phyloP scores from a whole-genome alignment of 23 red algal genomes.

The Gracilariopsis chorda region DNA sequence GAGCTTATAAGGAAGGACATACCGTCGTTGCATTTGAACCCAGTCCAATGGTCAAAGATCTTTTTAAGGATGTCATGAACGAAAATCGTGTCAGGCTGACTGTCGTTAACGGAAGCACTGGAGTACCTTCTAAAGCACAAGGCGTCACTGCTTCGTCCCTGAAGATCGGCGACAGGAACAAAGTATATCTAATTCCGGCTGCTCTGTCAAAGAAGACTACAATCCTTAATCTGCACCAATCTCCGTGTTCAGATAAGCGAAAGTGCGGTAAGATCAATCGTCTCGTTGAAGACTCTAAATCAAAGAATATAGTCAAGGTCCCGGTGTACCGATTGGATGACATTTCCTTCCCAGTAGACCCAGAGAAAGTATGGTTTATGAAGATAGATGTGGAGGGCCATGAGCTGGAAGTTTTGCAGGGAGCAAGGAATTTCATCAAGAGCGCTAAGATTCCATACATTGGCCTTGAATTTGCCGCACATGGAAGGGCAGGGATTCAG shows the following conservation, averaged over 20 bases:
- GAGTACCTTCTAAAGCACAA: background rate
- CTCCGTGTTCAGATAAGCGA: background rate
- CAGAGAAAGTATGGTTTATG: slow-evolving; percentile 38
- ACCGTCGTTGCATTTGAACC: slow-evolving; percentile 47
- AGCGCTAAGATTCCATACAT: slow-evolving; percentile 24
- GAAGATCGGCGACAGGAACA: background rate
- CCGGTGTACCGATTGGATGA: slow-evolving; percentile 44
- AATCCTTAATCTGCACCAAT: slow-evolving; percentile 1
- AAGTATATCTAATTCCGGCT: slow-evolving; percentile 15
- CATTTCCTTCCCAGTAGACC: slow-evolving; percentile 9
- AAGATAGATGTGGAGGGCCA: slow-evolving; percentile 54
- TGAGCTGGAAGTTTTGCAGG: slow-evolving; percentile 43
- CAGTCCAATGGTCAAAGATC: background rate
- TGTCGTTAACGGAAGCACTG: background rate
- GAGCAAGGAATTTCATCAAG: slow-evolving; percentile 17
- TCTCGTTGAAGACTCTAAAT: background rate
- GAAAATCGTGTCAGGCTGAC: background rate
- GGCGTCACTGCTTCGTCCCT: background rate
- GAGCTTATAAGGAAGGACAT: background rate
- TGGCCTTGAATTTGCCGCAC: slow-evolving; percentile 30
- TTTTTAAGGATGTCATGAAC: slow-evolving; percentile 35
- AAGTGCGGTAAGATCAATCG: slow-evolving; percentile 57
- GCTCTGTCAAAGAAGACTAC: slow-evolving; percentile 24
- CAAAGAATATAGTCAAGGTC: background rate
- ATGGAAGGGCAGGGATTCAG: slow-evolving; percentile 10